Base-by-base conservation (phyloP, 2,329 filamentous ascomycete genomes). In the Cladophialophora bantiana region DNA sequence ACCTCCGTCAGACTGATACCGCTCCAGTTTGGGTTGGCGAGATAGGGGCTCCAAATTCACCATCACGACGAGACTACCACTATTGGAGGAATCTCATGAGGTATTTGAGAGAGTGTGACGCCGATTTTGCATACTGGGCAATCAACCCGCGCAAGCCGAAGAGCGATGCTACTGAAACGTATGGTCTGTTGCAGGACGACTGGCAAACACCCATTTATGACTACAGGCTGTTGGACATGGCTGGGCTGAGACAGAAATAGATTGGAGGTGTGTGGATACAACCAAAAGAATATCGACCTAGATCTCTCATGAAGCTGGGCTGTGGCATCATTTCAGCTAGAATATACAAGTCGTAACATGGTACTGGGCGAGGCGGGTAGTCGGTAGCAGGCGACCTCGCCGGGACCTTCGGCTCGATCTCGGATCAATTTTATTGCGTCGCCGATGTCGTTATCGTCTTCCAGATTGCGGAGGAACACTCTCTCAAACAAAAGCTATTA, bases 41-140 rank as follows among this genome's bases (percentile, higher is more conserved):
- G 78, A 85, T 90, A 66, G 88, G 89, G 1, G 85, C 86, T 32
- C 85, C 88, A 18, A 78, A 79, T 57, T 68, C 76, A 5, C 86
- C 87, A 0, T 82, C 81, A 38, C 77, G 82, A 7, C 86, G 87
- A 7, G 87, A 89, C 70, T 80, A 80, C 63, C 87, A 88, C 72
- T 91, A 90, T 78, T 90, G 88, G 89, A 77, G 78, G 52, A 87
- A 90, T 74, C 76, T 90, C 75, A 79, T 89, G 78, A 81, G 80
- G 34, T 89, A 84, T 75, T 80, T 90, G 65, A 83, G 83, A 72
- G 77, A 79, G 2, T 76, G 86, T 59, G 86, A 89, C 71, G 86
- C 86, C 9, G 88, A 90, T 72, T 89, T 89, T 79, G 89, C 85
- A 6, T 91, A 90, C 77, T 91, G 89, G 89, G 88, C 88, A 15